phyloP scores from a whole-genome alignment of 202 grass and related monocot genomes.

The Panicum hallii region DNA sequence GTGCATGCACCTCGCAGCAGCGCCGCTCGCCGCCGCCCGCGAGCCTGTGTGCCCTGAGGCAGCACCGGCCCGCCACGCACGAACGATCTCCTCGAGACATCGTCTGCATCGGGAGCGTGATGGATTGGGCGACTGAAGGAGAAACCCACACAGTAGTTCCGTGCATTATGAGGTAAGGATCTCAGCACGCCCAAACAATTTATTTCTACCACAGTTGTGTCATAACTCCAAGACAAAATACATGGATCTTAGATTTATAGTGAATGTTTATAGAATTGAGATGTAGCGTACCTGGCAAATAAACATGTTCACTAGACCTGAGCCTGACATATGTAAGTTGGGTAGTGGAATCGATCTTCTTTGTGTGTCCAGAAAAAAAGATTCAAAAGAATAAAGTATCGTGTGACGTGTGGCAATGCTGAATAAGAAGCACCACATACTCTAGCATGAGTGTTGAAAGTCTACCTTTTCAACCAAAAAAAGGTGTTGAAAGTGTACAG shows the following conservation, averaged over 20 bases:
- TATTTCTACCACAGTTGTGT: background rate
- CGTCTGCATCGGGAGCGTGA: background rate
- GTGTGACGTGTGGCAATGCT: background rate
- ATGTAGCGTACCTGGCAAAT: background rate
- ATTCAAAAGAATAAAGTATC: slow-evolving; percentile 6
- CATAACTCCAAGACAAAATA: background rate
- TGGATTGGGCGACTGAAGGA: slow-evolving; percentile 1
- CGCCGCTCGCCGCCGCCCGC: no score
- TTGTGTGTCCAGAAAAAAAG: background rate
- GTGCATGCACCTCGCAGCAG: no score
- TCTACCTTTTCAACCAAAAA: no score
- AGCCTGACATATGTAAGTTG: slow-evolving; percentile 10
- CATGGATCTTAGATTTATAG: background rate
- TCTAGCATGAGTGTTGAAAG: slow-evolving; percentile 6
- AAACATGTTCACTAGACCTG: background rate
- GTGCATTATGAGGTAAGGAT: slow-evolving; percentile 26
- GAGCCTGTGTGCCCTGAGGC: no score
- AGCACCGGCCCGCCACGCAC: no score
- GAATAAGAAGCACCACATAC: slow-evolving; percentile 39
- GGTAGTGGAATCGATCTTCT: slow-evolving; percentile 28
- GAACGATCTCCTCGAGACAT: background rate
- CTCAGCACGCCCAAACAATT: background rate
- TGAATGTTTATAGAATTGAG: background rate
- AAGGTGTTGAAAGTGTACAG: background rate
- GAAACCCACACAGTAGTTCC: background rate